Percentiles rank a stretch among this genome's conserved stretches.
These are phyloP conservation scores for Ceratocystis variospora DNA, from an alignment of 2,329 filamentous ascomycete genomes.

Conservation along the genomic window DNA sequence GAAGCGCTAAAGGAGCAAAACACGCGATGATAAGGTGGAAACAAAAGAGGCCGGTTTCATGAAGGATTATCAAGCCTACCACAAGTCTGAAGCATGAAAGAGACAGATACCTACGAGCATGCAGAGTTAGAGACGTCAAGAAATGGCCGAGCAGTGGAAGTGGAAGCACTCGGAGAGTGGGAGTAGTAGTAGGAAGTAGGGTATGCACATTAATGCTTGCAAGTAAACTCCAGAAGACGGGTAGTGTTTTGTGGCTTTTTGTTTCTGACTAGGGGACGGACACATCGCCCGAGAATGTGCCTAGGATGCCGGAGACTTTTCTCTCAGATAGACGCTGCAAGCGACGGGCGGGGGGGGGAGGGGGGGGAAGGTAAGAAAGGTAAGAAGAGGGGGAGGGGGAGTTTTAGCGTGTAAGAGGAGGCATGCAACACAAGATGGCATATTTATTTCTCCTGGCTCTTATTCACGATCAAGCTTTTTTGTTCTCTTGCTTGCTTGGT, in stretches of 20 bases:
- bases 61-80: not conserved
- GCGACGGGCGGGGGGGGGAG: not conserved
- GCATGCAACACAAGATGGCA: not conserved
- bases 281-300: not conserved
- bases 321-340: not conserved
- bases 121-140: not conserved
- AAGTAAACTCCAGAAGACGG: not conserved
- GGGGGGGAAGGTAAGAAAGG: not conserved
- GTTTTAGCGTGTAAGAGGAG: not conserved
- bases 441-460: not conserved
- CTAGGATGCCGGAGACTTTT: not conserved
- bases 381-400: not conserved
- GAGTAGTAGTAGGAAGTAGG: not conserved
- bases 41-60: constrained; percentile 7
- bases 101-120: not conserved
- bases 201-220: not conserved
- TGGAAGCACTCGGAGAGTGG: not conserved
- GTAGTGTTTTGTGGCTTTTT: not conserved
- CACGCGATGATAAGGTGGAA: not conserved
- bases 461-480: not conserved
- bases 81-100: constrained; percentile 1
- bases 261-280: not conserved
- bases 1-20: not conserved
- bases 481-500: not conserved
- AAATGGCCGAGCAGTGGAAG: not conserved